A percentile compares a stretch with the other conserved stretches of the same genome.
These are phyloP conservation scores for Phytophthora hibernalis DNA, from an alignment of 352 stramenopile species.

Conservation along the genomic window DNA sequence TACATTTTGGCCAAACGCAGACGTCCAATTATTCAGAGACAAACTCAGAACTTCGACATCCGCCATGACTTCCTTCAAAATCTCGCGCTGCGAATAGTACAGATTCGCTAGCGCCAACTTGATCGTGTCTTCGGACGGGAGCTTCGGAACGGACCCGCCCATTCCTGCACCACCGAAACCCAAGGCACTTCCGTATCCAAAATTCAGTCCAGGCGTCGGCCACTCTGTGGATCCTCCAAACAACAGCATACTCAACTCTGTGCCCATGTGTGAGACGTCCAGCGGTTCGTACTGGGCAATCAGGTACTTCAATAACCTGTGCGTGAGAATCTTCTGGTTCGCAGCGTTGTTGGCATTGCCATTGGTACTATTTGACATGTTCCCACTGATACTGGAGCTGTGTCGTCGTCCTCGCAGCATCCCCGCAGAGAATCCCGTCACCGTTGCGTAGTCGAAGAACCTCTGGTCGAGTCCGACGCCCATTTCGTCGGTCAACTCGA, in stretches of 20 bases:
- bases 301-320: slow-evolving; percentile 76
- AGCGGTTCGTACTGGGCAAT: slow-evolving; percentile 82
- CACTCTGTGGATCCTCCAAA: slow-evolving; percentile 50
- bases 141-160: slow-evolving; percentile 33
- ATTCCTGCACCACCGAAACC: slow-evolving; percentile 26
- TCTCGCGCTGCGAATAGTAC: slow-evolving; percentile 84
- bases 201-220: slow-evolving; percentile 30
- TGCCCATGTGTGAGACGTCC: slow-evolving; percentile 72
- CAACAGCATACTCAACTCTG: slow-evolving; percentile 65
- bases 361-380: neutral
- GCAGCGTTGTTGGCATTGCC: slow-evolving; percentile 6
- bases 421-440: slow-evolving; percentile 3
- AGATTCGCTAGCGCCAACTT: slow-evolving; percentile 77
- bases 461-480: slow-evolving; percentile 47
- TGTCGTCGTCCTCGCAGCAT: slow-evolving; percentile 36
- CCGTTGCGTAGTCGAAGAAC: slow-evolving; percentile 40
- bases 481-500: slow-evolving; percentile 68
- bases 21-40: slow-evolving; percentile 86
- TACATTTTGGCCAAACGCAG: slow-evolving; percentile 78
- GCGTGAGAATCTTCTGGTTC: slow-evolving; percentile 73
- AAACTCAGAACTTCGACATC: slow-evolving; percentile 79
- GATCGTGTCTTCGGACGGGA: slow-evolving; percentile 73
- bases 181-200: slow-evolving; percentile 29
- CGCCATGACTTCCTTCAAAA: slow-evolving; percentile 80
- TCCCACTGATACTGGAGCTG: slow-evolving; percentile 37